Conservation (phyloP, 331 rosid species). For the Cydonia oblonga region DNA sequence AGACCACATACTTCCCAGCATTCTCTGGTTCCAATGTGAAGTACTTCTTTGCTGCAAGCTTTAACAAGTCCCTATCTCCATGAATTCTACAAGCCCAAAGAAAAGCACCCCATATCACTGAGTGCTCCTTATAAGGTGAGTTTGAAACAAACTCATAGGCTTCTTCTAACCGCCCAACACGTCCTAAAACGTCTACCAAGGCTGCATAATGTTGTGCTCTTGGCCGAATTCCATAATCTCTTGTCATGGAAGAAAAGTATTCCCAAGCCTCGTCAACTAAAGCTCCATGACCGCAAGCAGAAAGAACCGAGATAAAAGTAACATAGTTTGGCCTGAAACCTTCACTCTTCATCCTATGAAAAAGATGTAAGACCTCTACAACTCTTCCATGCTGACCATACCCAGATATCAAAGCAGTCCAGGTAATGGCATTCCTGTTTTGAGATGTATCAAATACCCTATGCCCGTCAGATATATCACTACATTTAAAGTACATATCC, state of each 20-base stretch:
- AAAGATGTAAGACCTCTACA: conserved; percentile 46
- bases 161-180: conserved; percentile 47
- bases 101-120: conserved; percentile 65
- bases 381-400: conserved; percentile 64
- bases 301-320: conserved; percentile 68
- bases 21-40: conserved; percentile 41
- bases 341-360: conserved; percentile 47
- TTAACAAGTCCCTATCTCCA: conserved; percentile 45
- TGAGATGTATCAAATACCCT: conserved; percentile 37
- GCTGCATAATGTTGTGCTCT: conserved; percentile 63
- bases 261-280: conserved; percentile 51
- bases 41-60: conserved; percentile 48
- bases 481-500: conserved; percentile 75
- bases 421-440: conserved; percentile 53
- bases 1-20: conserved; percentile 48
- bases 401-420: conserved; percentile 64
- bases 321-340: conserved; percentile 58
- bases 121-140: conserved; percentile 55
- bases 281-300: conserved; percentile 75
- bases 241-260: conserved; percentile 53
- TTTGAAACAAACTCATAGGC: conserved; percentile 46
- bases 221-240: conserved; percentile 49
- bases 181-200: conserved; percentile 61
- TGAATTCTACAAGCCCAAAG: conserved; percentile 64
- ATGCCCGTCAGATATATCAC: conserved; percentile 45